Conservation (phyloP, 306 rosid species). For the Vigna reflexopilosa region DNA sequence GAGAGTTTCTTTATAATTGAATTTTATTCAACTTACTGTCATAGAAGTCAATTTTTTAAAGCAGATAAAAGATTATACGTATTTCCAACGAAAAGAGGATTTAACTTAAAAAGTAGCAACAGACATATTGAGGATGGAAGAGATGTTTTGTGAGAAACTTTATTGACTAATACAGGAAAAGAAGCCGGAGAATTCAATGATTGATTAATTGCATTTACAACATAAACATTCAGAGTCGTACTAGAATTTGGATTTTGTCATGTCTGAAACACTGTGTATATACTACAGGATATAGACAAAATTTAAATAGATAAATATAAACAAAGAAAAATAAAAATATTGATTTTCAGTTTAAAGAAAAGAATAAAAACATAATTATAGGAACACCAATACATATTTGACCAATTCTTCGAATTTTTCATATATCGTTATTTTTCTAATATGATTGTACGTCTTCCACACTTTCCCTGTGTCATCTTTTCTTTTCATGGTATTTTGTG, state of each 20-base stretch:
- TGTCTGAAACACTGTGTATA: background rate
- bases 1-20: too few relatives aligned
- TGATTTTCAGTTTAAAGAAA: too few relatives aligned
- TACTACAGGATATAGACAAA: background rate
- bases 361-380: too few relatives aligned
- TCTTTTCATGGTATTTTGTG: background rate
- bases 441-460: background rate
- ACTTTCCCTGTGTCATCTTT: too few relatives aligned
- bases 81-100: background rate
- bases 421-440: too few relatives aligned
- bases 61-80: background rate
- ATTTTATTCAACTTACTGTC: too few relatives aligned
- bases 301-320: too few relatives aligned
- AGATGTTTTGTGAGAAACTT: conserved; percentile 21
- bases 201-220: background rate
- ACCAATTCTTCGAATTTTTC: too few relatives aligned
- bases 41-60: conserved; percentile 2
- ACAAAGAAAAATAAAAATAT: too few relatives aligned
- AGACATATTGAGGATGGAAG: background rate
- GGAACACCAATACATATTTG: too few relatives aligned
- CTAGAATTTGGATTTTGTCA: background rate
- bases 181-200: conserved; percentile 13
- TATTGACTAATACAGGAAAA: conserved; percentile 30
- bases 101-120: conserved; percentile 25
- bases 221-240: background rate